Conservation (phyloP, 768 basidiomycete genomes). For the Kwoniella mangroviensis region DNA sequence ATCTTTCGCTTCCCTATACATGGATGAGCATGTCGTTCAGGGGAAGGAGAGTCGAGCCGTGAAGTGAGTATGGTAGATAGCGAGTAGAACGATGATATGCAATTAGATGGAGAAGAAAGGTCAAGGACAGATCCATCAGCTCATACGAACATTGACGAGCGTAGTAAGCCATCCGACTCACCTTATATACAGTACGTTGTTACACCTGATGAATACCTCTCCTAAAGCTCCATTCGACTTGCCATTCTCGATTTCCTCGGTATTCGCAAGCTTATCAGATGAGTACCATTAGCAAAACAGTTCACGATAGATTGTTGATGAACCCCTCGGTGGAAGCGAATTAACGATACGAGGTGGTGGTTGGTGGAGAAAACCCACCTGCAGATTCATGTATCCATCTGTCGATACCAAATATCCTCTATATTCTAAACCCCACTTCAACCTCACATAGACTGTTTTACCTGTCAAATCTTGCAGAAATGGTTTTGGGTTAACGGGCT, state of each 20-base stretch:
- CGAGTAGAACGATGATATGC: too few relatives aligned
- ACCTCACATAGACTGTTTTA: constrained; percentile 88
- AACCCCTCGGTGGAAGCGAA: too few relatives aligned
- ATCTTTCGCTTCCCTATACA: constrained; percentile 7
- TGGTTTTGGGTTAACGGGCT: constrained; percentile 96
- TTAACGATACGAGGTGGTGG: too few relatives aligned
- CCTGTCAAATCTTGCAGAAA: constrained; percentile 98
- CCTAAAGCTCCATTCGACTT: constrained; percentile 95
- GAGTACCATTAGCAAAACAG: background rate
- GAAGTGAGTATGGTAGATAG: background rate
- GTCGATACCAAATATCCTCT: constrained; percentile 98
- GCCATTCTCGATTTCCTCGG: constrained; percentile 96
- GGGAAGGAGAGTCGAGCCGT: background rate
- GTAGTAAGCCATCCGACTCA: constrained; percentile 12
- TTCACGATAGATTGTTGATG: too few relatives aligned
- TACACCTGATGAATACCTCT: constrained; percentile 95
- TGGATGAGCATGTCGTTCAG: too few relatives aligned
- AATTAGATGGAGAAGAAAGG: background rate
- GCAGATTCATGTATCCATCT: constrained; percentile 99
- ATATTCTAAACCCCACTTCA: constrained; percentile 99
- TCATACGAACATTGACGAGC: background rate
- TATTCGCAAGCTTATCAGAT: constrained; percentile 82
- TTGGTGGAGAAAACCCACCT: too few relatives aligned
- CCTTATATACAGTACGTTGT: constrained; percentile 89
- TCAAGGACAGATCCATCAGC: background rate